Percentiles rank a stretch among this genome's conserved stretches.
Conservation (phyloP, 176 grass and related monocot species). For the Alopecurus myosuroides region DNA sequence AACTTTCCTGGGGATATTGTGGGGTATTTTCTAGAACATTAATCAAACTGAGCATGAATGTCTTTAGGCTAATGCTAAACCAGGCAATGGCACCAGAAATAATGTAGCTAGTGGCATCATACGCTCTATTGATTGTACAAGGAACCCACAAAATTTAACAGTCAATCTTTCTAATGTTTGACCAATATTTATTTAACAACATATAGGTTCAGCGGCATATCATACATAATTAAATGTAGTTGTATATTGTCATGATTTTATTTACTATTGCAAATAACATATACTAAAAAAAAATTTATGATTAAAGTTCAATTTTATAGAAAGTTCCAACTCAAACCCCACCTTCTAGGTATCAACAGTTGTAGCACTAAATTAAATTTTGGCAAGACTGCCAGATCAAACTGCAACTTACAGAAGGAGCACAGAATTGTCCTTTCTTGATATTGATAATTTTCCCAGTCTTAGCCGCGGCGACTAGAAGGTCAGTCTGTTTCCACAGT, state of each 20-base stretch:
- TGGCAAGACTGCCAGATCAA: neutral
- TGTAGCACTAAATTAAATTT: neutral
- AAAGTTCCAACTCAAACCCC: neutral
- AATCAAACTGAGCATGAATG: neutral
- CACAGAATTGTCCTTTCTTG: slow-evolving; percentile 99
- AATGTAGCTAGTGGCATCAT: neutral
- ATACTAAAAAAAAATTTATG: neutral
- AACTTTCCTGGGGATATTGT: neutral
- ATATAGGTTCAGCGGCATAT: neutral
- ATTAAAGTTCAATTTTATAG: neutral
- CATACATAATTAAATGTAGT: neutral
- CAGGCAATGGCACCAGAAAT: neutral
- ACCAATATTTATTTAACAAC: neutral
- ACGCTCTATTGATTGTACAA: neutral
- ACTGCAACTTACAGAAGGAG: slow-evolving; percentile 77
- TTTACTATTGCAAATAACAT: neutral
- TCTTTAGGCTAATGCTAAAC: neutral
- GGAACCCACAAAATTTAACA: neutral
- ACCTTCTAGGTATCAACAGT: neutral
- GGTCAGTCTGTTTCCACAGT: slow-evolving; percentile 67
- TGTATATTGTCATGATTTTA: neutral
- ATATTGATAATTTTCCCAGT: slow-evolving; percentile 98
- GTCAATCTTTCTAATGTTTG: neutral
- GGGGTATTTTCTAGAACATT: slow-evolving; percentile 11
- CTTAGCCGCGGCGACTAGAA: slow-evolving; percentile 84